These are phyloP conservation scores for Dendrocalamus latiflorus DNA, from an alignment of 202 grass and related monocot species.

Conservation along the genomic window DNA sequence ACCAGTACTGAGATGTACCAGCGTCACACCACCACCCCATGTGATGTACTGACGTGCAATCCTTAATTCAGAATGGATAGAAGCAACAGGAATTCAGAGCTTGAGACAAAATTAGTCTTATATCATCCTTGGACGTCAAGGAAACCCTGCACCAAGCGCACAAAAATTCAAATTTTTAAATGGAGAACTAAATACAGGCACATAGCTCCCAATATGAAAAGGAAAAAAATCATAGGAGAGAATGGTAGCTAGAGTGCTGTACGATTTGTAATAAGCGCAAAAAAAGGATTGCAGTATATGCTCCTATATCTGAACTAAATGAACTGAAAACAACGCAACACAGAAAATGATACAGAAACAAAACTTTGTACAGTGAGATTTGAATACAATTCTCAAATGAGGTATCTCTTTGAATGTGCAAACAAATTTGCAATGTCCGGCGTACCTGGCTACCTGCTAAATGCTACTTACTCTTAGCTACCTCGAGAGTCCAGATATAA, in stretches of 20 bases:
- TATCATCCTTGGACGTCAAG: background rate
- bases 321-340: too few species aligned
- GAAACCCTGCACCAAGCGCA: background rate
- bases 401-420: too few species aligned
- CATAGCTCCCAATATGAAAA: background rate
- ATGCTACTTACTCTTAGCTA: background rate
- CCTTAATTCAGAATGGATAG: background rate
- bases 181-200: background rate
- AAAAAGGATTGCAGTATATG: too few species aligned
- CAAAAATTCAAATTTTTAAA: background rate
- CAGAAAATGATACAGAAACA: too few species aligned
- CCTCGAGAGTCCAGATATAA: background rate
- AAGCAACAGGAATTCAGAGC: too few species aligned
- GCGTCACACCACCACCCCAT: too few species aligned
- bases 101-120: background rate
- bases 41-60: conserved; percentile 19
- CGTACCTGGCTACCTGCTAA: background rate
- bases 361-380: too few species aligned
- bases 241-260: background rate
- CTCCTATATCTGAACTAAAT: background rate
- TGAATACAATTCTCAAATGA: too few species aligned
- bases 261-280: background rate
- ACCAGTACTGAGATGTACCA: too few species aligned
- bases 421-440: background rate
- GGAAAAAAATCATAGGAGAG: background rate